These are phyloP conservation scores for Coniochaeta sp. DNA, from an alignment of 2,329 filamentous ascomycete genomes.

Conservation along the genomic window DNA sequence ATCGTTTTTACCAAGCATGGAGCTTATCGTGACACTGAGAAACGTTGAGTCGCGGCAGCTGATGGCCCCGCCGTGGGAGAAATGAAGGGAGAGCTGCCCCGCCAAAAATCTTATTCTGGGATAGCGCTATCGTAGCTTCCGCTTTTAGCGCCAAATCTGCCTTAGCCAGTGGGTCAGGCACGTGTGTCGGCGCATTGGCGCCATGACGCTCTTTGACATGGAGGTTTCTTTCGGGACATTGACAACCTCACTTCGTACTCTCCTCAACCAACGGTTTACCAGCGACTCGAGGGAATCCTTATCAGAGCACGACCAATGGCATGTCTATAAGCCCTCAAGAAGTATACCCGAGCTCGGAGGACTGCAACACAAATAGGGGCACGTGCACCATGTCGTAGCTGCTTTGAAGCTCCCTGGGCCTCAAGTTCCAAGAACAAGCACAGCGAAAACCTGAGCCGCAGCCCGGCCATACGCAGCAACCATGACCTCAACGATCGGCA, in stretches of 20 bases:
- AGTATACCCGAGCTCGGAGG: too few species aligned
- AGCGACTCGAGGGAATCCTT: too few species aligned
- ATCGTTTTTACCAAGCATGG: neutral
- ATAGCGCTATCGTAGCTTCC: neutral
- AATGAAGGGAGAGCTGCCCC: neutral
- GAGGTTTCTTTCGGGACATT: too few species aligned
- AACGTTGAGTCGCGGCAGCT: too few species aligned
- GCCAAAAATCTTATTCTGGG: neutral
- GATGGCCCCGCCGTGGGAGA: neutral
- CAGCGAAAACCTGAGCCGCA: too few species aligned
- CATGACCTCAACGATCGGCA: too few species aligned
- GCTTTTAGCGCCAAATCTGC: neutral
- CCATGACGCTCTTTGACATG: neutral
- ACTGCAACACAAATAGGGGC: too few species aligned
- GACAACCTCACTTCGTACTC: too few species aligned
- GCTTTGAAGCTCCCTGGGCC: neutral
- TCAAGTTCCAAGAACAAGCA: neutral
- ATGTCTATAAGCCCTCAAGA: too few species aligned
- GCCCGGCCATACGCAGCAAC: neutral
- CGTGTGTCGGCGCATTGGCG: conserved; percentile 7
- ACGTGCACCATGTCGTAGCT: too few species aligned
- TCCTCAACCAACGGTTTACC: neutral
- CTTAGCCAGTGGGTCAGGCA: conserved; percentile 2
- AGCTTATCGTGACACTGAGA: neutral
- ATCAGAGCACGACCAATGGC: too few species aligned